A percentile compares a stretch with the other conserved stretches of the same genome.
Conservation (phyloP, 2,329 filamentous ascomycete species). For the Colletotrichum eremochloae region DNA sequence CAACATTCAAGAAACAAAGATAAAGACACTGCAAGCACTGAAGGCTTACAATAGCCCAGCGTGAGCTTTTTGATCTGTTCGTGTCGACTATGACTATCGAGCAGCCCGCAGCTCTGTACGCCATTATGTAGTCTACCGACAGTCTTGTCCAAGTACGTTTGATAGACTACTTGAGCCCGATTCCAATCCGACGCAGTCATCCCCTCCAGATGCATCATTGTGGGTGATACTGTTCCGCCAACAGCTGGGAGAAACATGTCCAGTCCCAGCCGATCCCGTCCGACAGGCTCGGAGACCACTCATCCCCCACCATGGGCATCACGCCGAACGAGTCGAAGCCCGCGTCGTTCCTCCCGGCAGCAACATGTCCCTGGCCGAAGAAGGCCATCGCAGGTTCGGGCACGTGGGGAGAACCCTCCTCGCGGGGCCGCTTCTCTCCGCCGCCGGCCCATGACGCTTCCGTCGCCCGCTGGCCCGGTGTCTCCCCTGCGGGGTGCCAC, state of each 20-base stretch:
- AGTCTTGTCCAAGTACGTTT: no score
- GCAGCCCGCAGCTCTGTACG: not conserved
- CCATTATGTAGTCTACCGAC: no score
- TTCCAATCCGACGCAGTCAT: not conserved
- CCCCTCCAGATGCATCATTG: not conserved
- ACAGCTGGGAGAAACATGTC: slow-evolving; percentile 32
- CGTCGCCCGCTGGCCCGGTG: not conserved
- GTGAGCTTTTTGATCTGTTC: not conserved
- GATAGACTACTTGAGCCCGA: not conserved
- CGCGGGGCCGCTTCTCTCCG: not conserved
- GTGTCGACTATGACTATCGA: no score
- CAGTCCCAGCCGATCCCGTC: slow-evolving; percentile 36
- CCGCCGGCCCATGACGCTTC: slow-evolving; percentile 1
- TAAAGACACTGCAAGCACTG: not conserved
- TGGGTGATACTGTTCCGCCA: not conserved
- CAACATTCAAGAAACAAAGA: not conserved
- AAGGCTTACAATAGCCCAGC: not conserved
- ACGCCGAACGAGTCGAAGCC: slow-evolving; percentile 13
- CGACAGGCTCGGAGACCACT: slow-evolving; percentile 31
- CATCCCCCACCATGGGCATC: slow-evolving; percentile 13
- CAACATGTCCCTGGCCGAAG: not conserved
- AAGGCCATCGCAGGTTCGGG: not conserved
- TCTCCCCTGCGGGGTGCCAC: not conserved
- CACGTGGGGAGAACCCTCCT: not conserved
- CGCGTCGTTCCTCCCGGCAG: not conserved